phyloP scores from a whole-genome alignment of 768 basidiomycete genomes.

The Phanerochaete carnosa region DNA sequence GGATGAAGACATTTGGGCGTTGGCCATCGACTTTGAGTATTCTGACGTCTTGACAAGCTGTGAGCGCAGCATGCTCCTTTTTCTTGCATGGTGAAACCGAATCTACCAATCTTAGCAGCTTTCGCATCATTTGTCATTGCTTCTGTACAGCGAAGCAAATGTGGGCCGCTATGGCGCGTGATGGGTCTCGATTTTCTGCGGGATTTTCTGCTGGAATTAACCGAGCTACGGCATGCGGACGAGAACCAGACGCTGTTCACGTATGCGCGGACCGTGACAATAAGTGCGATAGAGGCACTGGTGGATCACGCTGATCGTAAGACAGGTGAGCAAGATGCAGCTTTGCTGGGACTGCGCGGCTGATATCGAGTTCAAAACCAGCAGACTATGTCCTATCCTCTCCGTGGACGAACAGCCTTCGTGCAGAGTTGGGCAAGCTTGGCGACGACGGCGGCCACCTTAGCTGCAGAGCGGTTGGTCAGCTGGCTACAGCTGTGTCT shows the following conservation, averaged over 20 bases:
- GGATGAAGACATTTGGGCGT: slow-evolving; percentile 36
- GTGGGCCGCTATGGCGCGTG: slow-evolving; percentile 35
- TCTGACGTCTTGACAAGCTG: slow-evolving; percentile 28
- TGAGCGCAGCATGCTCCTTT: neutral
- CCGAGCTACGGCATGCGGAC: neutral
- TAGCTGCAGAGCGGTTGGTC: too few species aligned
- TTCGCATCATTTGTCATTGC: slow-evolving; percentile 43
- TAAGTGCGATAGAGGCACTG: neutral
- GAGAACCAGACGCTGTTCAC: neutral
- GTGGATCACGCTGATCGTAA: neutral
- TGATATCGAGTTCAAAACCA: neutral
- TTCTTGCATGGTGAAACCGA: neutral
- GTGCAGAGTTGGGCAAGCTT: slow-evolving; percentile 8
- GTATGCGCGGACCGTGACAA: neutral
- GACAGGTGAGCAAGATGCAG: neutral
- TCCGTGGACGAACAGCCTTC: slow-evolving; percentile 51
- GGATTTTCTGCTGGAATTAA: slow-evolving; percentile 21
- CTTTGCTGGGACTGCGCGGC: neutral
- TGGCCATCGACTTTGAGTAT: slow-evolving; percentile 26
- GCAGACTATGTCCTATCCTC: slow-evolving; percentile 28
- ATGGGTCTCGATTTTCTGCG: slow-evolving; percentile 57
- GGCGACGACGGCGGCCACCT: neutral
- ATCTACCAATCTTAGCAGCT: slow-evolving; percentile 32
- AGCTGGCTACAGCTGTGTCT: neutral
- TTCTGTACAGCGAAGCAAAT: slow-evolving; percentile 13